Percentiles rank a stretch among this genome's conserved stretches.
Evolutionary conservation across 1,139 yeast genomes (phyloP).

Genomic region (Diutina rugosa): DNA sequence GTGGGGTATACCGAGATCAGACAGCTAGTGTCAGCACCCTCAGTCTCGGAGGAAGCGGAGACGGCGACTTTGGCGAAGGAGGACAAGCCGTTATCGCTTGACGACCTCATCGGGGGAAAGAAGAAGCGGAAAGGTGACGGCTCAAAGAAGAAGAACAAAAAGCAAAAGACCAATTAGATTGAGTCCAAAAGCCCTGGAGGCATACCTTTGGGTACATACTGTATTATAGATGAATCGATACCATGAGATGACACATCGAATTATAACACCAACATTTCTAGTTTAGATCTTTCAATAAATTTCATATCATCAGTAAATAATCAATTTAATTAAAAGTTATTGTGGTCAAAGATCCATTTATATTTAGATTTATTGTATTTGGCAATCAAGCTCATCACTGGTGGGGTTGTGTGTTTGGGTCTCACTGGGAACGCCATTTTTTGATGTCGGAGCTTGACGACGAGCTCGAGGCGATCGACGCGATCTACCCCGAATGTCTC

Average conservation of each 20-base stretch:
- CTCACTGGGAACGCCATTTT: no score
- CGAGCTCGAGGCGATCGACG: conserved; percentile 74
- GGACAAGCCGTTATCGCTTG: not conserved
- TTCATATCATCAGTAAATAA: no score
- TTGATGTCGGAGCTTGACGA: conserved; percentile 38
- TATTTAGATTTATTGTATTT: no score
- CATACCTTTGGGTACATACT: no score
- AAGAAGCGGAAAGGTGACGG: not conserved
- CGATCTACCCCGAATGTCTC: conserved; percentile 65
- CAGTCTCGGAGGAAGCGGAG: not conserved
- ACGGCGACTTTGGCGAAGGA: not conserved
- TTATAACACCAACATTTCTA: no score
- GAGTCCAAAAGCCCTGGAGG: not conserved
- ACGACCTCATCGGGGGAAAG: not conserved
- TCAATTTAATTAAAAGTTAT: no score
- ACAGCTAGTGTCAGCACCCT: not conserved
- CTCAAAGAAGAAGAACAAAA: not conserved
- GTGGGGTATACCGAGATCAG: not conserved
- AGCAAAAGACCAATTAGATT: not conserved
- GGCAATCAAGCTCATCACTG: no score
- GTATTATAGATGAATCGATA: no score
- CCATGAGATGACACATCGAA: no score
- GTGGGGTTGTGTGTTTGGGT: no score
- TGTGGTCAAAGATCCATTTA: no score
- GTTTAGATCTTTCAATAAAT: no score